phyloP scores from a whole-genome alignment of 768 basidiomycete species.

The Lentinula sp. region DNA sequence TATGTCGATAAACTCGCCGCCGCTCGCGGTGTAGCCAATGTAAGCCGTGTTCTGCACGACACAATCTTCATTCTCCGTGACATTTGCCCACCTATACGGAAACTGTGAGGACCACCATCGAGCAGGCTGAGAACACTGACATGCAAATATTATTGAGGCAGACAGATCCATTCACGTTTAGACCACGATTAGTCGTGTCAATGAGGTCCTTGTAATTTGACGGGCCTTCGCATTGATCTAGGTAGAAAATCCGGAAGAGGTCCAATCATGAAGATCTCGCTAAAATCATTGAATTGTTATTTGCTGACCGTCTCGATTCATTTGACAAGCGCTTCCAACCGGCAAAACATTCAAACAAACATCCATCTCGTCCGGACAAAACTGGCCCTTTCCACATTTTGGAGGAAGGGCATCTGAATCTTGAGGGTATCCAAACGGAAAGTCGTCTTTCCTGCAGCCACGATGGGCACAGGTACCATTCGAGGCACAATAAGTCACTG shows the following conservation, averaged over 20 bases:
- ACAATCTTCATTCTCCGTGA: constrained; percentile 57
- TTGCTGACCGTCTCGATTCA: constrained; percentile 73
- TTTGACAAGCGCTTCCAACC: constrained; percentile 69
- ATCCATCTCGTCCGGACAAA: constrained; percentile 83
- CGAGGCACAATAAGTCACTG: constrained; percentile 57
- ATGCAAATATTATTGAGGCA: constrained; percentile 83
- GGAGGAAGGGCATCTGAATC: constrained; percentile 41
- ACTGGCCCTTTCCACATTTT: constrained; percentile 54
- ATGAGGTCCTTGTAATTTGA: constrained; percentile 56
- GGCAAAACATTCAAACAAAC: constrained; percentile 53
- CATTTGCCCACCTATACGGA: constrained; percentile 66
- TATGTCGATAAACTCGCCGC: constrained; percentile 65
- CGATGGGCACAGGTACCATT: constrained; percentile 51
- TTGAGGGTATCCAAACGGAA: constrained; percentile 60
- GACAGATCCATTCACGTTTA: constrained; percentile 76
- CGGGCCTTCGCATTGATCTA: constrained; percentile 76
- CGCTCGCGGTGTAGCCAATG: constrained; percentile 52
- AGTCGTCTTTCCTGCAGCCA: constrained; percentile 72
- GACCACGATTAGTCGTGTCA: constrained; percentile 59
- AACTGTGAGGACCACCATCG: neutral
- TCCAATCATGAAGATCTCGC: neutral
- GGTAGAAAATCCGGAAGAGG: neutral
- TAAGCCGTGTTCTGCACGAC: constrained; percentile 76
- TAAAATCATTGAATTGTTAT: neutral
- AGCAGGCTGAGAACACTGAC: constrained; percentile 34